Evolutionary conservation across 2,329 filamentous ascomycete species (phyloP).

Genomic region (Trematosphaeria pertusa): DNA sequence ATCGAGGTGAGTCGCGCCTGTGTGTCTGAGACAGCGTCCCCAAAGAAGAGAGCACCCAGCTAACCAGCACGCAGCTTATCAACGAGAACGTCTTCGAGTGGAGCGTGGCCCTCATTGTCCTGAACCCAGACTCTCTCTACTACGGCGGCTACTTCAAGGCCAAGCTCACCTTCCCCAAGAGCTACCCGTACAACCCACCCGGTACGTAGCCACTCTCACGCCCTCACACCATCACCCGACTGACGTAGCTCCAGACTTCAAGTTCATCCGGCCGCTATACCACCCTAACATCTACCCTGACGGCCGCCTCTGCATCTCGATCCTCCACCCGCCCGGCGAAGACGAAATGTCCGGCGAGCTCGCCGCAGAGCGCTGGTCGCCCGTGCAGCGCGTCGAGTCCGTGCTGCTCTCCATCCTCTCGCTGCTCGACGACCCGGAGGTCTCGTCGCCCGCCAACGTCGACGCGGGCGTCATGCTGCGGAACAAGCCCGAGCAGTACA

Average conservation of each 20-base stretch:
- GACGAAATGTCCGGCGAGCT: constrained; percentile 90
- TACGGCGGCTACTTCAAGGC: constrained; percentile 94
- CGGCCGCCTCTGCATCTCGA: constrained; percentile 93
- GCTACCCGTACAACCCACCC: constrained; percentile 90
- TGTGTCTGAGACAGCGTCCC: not conserved
- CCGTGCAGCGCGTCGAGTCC: constrained; percentile 91
- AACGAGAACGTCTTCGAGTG: constrained; percentile 87
- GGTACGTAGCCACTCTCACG: constrained; percentile 47
- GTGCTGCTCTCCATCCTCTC: constrained; percentile 92
- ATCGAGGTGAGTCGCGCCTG: constrained; percentile 69
- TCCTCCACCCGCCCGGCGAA: constrained; percentile 89
- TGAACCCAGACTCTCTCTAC: constrained; percentile 91
- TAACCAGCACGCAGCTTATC: constrained; percentile 63
- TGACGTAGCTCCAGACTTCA: constrained; percentile 67
- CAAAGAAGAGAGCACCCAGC: constrained; percentile 22
- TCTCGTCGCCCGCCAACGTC: constrained; percentile 92
- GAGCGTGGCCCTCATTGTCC: constrained; percentile 86
- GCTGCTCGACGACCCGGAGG: constrained; percentile 91
- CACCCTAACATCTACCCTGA: constrained; percentile 95
- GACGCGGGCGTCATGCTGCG: constrained; percentile 88
- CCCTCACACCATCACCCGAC: not conserved
- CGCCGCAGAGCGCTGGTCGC: constrained; percentile 92
- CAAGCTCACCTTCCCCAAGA: constrained; percentile 83
- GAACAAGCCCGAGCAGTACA: constrained; percentile 73
- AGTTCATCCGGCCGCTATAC: constrained; percentile 79